Evolutionary conservation across 108 stramenopile species (phyloP), one percentile per base, ranked within the genome.

Genomic region (Bacterosira constricta): DNA sequence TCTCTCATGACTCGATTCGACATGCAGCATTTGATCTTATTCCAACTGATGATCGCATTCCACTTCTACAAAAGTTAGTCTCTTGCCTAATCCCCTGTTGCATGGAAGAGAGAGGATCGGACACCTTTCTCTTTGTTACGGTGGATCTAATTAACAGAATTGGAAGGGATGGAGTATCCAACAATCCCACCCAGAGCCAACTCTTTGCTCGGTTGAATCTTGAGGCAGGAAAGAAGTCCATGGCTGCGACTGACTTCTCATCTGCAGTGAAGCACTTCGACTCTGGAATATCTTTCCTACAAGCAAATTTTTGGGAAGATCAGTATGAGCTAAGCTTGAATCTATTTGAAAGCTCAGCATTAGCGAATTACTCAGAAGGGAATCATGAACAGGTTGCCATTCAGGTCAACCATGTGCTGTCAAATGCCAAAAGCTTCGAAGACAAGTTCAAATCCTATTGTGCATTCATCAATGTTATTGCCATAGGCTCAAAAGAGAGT

Each of bases 161-260:
- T 34, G 63, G 34, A 1, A 13, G 32, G 9, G 30, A 50, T 6
- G 44, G 20, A 35, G 41, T 50, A 30, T 50, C 47, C 0, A 50
- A 34, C n/a, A 65, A 50, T 49, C 63, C 34, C 10, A 34, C 35
- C 15, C 47, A 65, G 18, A 65, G 47, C 46, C 63, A 35, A 17
- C 35, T 65, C 15, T 65, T 65, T 35, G 63, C 63, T 37, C 29
- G 50, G 47, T 51, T 47, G 44, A 65, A 65, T 17, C 49, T 65
- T 1, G 18, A 37, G 9, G 63, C 63, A 9, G 63, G 63, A 3
- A 65, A 30, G 47, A 65, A 29, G 30, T 35, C 46, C 32, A 65
- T 60, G 31, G 59, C 26, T 6, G 32, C n/a, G 39, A 12, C 63
- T n/a, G 36, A 65, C 17, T 65, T 65, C 36, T 13, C 46, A 30